Evolutionary conservation across 208 protist species (phyloP).

Genomic region (Naegleria gruberi): DNA sequence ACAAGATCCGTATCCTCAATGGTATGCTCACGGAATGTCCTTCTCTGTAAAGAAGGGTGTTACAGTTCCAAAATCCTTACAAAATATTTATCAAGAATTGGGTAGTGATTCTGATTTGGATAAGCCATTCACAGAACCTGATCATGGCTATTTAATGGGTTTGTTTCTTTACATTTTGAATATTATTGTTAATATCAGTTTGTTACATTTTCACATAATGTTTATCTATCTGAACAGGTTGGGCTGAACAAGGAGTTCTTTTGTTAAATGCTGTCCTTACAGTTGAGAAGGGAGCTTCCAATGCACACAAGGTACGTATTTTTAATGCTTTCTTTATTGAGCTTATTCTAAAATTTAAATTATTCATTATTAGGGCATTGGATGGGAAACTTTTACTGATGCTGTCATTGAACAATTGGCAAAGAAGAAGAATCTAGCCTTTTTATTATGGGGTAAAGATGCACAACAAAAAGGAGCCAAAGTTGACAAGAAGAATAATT

Average conservation of each 20-base stretch:
- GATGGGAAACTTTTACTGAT: conserved; percentile 91
- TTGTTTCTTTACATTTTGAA: neutral
- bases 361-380: no score
- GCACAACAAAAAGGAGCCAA: conserved; percentile 74
- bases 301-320: conserved; percentile 87
- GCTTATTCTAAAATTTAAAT: no score
- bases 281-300: conserved; percentile 75
- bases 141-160: conserved; percentile 79
- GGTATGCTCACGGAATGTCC: conserved; percentile 89
- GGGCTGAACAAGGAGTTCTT: conserved; percentile 91
- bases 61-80: conserved; percentile 60
- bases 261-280: conserved; percentile 92
- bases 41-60: conserved; percentile 88
- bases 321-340: no score
- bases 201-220: neutral
- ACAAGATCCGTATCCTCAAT: conserved; percentile 88
- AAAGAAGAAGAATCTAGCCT: conserved; percentile 55
- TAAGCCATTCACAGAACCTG: conserved; percentile 60
- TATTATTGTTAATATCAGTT: neutral
- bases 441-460: conserved; percentile 87
- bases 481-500: conserved; percentile 71
- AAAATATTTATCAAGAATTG: conserved; percentile 95
- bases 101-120: conserved; percentile 49
- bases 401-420: conserved; percentile 72
- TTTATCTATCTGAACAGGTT: conserved; percentile 34